Base-by-base conservation (phyloP, 345 rosid species). In the Ceriops tagal region DNA sequence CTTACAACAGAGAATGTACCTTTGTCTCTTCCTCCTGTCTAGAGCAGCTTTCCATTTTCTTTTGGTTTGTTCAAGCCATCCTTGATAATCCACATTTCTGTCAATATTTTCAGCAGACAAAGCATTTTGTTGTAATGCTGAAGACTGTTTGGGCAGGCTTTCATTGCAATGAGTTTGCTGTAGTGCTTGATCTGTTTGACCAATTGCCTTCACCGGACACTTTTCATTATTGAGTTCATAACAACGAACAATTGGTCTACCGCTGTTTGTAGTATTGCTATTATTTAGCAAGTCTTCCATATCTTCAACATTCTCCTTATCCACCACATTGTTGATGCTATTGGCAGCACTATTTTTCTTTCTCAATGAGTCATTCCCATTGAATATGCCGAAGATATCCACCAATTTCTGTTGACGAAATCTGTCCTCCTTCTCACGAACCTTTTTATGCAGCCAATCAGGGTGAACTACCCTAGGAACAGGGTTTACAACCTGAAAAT, bases 381-480 rank as follows among this genome's bases (percentile, higher is more conserved):
- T 76, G 61, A 77, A 65, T 68, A 75, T 35, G 65, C 73, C 73
- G 68, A 88, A 91, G 72, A 89, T 88, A 77, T 91, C 92, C 71
- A 70, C 88, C 68, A 93, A 77, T 80, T 89, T 93, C 73, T 88
- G 77, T 78, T 93, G 98, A 73, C 89, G 96, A 75, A 88, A 83
- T 72, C 83, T 91, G 78, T 93, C 98, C 5, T 91, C 93, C 81
- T 88, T 91, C 81, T 91, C 98, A 62, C 92, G 96, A 58, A 91
- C 89, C 85, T 86, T 93, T 83, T 89, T 93, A 69, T 89, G 92
- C 75, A 93, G 88, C 98, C 98, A 93, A 72, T 93, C 98, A 71
- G 97, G 98, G 79, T 93, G 97, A 81, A 79, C 80, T 51, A 93
- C 98, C 77, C 98, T 84, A 68, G 98, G 97, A 47, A 93, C 98